Conservation (phyloP, 139 green algal species). For the Spirogloea muscicola region DNA sequence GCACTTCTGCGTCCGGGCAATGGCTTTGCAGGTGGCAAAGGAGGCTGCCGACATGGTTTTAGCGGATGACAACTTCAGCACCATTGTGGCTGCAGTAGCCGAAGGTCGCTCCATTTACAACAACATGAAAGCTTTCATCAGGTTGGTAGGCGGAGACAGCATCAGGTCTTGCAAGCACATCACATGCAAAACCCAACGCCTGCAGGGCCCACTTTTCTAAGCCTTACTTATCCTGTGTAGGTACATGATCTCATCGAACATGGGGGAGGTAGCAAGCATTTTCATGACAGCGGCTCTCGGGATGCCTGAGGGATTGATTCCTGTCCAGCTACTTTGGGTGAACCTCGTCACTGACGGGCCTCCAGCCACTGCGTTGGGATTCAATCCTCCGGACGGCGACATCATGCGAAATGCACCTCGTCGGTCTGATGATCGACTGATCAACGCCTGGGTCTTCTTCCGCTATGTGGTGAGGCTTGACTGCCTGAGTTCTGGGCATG, state of each 20-base stretch:
- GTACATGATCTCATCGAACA: constrained; percentile 99
- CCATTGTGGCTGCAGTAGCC: constrained; percentile 90
- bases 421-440: constrained; percentile 63
- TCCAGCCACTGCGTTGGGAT: constrained; percentile 94
- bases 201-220: too few species aligned
- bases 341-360: constrained; percentile 99
- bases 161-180: neutral
- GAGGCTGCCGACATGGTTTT: constrained; percentile 96
- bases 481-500: constrained; percentile 57
- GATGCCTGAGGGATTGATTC: constrained; percentile 91
- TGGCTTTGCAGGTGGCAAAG: constrained; percentile 83
- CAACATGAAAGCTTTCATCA: constrained; percentile 99
- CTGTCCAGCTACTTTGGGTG: constrained; percentile 90
- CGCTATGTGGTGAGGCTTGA: constrained; percentile 69
- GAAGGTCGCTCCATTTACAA: constrained; percentile 97
- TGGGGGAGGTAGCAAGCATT: constrained; percentile 97
- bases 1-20: too few species aligned
- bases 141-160: constrained; percentile 19
- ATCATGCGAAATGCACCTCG: constrained; percentile 68
- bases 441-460: constrained; percentile 73
- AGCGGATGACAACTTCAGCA: constrained; percentile 94
- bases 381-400: constrained; percentile 85
- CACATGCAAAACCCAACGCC: too few species aligned
- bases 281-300: constrained; percentile 96
- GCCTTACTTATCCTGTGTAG: too few species aligned